Evolutionary conservation across 176 grass and related monocot species (phyloP), one percentile per base, ranked within the genome.

Genomic region (Phoenix dactylifera): DNA sequence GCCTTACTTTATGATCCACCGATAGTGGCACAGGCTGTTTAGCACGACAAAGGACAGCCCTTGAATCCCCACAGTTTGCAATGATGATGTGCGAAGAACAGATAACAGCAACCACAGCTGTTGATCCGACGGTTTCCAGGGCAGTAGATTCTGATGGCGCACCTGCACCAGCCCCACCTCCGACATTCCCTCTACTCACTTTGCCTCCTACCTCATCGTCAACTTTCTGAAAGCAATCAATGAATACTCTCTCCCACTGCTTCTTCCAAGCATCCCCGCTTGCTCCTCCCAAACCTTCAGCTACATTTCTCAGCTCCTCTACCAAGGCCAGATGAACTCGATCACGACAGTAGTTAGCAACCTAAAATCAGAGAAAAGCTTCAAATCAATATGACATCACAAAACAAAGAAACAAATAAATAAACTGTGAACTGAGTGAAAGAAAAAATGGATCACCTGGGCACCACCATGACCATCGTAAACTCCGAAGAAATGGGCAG

Each of bases 391-490:
- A 26, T 16, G 15, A 23, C 12, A 16, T 15, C 4, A 26, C 19
- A 24, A 22, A 24, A 57, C 3, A 51, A n/a, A 57, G 20, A 20
- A 26, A 28, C 4, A 3, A 26, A 16, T 63, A 14, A 28, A 63
- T 20, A 20, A 48, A 7, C 6, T 12, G 16, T 23, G 9, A n/a
- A 28, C 29, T 19, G 52, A 39, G 24, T 15, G 62, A 15, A 25
- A 25, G 16, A 65, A 17, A 35, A 3, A 9, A 24, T 24, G 24
- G 53, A 44, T 44, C 18, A 77, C 48, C 83, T 75, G 52, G 18
- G 79, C 68, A 62, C 89, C 89, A 50, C 84, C 84, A 77, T 94
- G 89, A 5, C 89, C 89, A 53, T 88, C 84, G 71, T 82, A 94
- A 6, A 94, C 78, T 48, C 80, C 89, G 63, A 94, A 85, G 26